Conservation (phyloP, 139 green algal genomes). For the Coccomyxa sp. region DNA sequence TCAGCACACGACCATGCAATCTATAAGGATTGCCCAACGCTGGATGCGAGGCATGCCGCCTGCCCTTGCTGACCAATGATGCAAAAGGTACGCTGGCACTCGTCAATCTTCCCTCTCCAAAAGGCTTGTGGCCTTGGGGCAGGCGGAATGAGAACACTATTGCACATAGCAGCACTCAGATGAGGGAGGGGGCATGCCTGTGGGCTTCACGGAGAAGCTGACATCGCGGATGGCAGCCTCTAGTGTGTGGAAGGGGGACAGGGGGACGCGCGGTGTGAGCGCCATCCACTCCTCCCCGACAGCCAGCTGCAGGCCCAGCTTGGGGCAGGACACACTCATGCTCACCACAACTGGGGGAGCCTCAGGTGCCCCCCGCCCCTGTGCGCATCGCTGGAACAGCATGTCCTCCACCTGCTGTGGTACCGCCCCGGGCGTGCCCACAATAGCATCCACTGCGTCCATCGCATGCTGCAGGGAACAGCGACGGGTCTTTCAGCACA, state of each 20-base stretch:
- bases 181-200: neutral
- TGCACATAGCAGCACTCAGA: too few relatives aligned
- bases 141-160: too few relatives aligned
- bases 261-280: neutral
- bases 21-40: too few relatives aligned
- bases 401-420: conserved; percentile 10
- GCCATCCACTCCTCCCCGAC: conserved; percentile 11
- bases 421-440: conserved; percentile 14
- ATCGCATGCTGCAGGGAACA: conserved; percentile 21
- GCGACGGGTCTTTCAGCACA: neutral
- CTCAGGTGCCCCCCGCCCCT: neutral
- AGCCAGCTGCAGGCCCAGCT: conserved; percentile 35
- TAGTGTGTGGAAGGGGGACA: conserved; percentile 7
- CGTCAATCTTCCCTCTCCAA: too few relatives aligned
- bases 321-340: conserved; percentile 27
- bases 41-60: too few relatives aligned
- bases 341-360: neutral
- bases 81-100: too few relatives aligned
- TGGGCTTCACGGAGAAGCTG: conserved; percentile 3
- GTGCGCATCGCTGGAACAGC: conserved; percentile 9
- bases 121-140: too few relatives aligned
- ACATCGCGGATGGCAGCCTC: conserved; percentile 24
- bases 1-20: too few relatives aligned
- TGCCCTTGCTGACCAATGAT: too few relatives aligned
- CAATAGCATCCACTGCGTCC: conserved; percentile 27